Evolutionary conservation across 2,329 filamentous ascomycete genomes (phyloP).

Genomic region (Exophiala mesophila): DNA sequence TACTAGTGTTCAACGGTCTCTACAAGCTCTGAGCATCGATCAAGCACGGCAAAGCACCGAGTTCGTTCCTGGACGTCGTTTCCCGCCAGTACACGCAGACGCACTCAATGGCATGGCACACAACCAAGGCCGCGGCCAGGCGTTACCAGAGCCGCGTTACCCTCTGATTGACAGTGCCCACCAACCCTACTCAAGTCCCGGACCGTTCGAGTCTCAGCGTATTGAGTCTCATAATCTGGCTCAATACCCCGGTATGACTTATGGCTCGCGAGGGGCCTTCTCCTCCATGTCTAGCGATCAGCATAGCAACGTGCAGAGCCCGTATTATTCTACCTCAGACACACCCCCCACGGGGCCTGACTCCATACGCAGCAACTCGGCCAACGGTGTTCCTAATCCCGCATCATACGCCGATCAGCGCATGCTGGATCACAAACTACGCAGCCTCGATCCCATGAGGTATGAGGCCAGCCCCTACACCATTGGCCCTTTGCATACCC

Average conservation of each 20-base stretch:
- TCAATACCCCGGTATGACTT: constrained; percentile 37
- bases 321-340: constrained; percentile 43
- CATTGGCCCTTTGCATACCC: constrained; percentile 27
- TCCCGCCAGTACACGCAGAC: too few species aligned
- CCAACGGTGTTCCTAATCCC: constrained; percentile 35
- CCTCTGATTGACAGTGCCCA: not conserved
- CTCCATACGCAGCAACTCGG: constrained; percentile 42
- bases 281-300: constrained; percentile 44
- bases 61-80: constrained; percentile 7
- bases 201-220: not conserved
- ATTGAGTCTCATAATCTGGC: constrained; percentile 20
- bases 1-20: constrained; percentile 9
- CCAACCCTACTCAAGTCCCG: not conserved
- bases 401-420: constrained; percentile 40
- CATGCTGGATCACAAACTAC: constrained; percentile 46
- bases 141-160: not conserved
- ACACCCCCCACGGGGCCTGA: constrained; percentile 36
- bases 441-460: constrained; percentile 36
- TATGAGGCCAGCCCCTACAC: constrained; percentile 14
- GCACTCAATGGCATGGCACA: too few species aligned
- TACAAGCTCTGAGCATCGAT: constrained; percentile 11
- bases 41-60: constrained; percentile 7
- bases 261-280: constrained; percentile 41
- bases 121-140: not conserved
- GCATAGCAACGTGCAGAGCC: constrained; percentile 40